Percentiles rank a stretch among this genome's conserved stretches.
These are phyloP conservation scores for Mycena galericulata DNA, from an alignment of 768 basidiomycete genomes.

Conservation along the genomic window DNA sequence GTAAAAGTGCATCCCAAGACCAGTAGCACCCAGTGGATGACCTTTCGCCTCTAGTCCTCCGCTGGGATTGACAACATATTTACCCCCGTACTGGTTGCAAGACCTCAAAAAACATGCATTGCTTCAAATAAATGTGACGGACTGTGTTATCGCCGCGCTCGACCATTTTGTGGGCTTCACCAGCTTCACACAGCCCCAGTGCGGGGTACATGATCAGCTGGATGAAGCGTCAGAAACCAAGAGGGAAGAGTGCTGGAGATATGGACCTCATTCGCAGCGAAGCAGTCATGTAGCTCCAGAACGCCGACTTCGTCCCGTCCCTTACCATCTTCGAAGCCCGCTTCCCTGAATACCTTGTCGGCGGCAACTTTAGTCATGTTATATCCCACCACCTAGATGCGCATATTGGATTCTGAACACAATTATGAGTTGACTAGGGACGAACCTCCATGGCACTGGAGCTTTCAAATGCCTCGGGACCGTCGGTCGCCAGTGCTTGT, in stretches of 20 bases:
- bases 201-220: conserved; percentile 88
- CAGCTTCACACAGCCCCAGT: conserved; percentile 73
- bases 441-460: conserved; percentile 78
- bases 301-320: conserved; percentile 85
- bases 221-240: background rate
- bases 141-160: conserved; percentile 86
- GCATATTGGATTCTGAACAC: too few species aligned
- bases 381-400: conserved; percentile 64
- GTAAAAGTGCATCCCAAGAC: conserved; percentile 90
- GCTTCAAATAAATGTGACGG: conserved; percentile 35
- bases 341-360: conserved; percentile 75
- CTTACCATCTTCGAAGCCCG: conserved; percentile 73
- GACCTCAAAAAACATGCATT: background rate
- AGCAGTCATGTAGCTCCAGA: conserved; percentile 89
- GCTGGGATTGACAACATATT: conserved; percentile 87
- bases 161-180: conserved; percentile 80
- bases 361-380: conserved; percentile 79
- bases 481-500: conserved; percentile 75
- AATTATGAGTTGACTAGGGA: too few species aligned
- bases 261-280: conserved; percentile 81
- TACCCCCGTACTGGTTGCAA: conserved; percentile 76
- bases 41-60: conserved; percentile 93
- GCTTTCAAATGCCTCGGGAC: conserved; percentile 71
- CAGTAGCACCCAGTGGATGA: conserved; percentile 86
- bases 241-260: background rate